A percentile compares a stretch with the other conserved stretches of the same genome.
Evolutionary conservation across 805 yeast genomes (phyloP).

Genomic region (Alloascoidea hylecoeti): DNA sequence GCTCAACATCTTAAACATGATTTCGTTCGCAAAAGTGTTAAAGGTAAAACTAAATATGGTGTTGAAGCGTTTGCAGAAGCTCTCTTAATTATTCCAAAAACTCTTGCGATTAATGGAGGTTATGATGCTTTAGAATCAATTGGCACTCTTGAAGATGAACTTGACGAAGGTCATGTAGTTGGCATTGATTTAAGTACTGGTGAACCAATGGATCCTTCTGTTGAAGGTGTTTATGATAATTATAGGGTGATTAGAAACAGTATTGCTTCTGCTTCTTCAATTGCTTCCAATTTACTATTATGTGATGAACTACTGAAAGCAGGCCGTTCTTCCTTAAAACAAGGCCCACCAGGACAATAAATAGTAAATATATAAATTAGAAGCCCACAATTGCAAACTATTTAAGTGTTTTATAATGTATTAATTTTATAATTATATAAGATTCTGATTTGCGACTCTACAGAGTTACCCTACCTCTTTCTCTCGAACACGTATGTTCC

Average conservation of each 20-base stretch:
- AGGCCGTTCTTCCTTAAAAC: slow-evolving; percentile 84
- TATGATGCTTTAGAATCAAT: slow-evolving; percentile 84
- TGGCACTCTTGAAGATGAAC: slow-evolving; percentile 80
- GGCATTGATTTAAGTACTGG: slow-evolving; percentile 89
- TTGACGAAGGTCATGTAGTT: slow-evolving; percentile 65
- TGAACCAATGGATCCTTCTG: slow-evolving; percentile 88
- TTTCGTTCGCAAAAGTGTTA: slow-evolving; percentile 36
- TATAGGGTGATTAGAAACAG: slow-evolving; percentile 91
- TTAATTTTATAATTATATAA: neutral
- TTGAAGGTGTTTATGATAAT: slow-evolving; percentile 95
- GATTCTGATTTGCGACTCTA: slow-evolving; percentile 1
- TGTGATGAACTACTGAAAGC: slow-evolving; percentile 97
- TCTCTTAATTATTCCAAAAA: slow-evolving; percentile 81
- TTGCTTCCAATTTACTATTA: slow-evolving; percentile 78
- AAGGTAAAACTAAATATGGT: slow-evolving; percentile 85
- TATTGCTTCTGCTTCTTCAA: slow-evolving; percentile 82
- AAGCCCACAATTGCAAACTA: neutral
- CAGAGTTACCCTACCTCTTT: neutral
- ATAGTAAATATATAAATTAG: neutral
- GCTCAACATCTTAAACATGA: slow-evolving; percentile 46
- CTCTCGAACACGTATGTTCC: no score
- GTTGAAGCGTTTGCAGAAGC: slow-evolving; percentile 91
- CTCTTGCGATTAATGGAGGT: slow-evolving; percentile 85
- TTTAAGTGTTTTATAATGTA: neutral
- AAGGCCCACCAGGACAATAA: slow-evolving; percentile 23